phyloP scores from a whole-genome alignment of 208 protist species.

The Trichomonas gallinae region DNA sequence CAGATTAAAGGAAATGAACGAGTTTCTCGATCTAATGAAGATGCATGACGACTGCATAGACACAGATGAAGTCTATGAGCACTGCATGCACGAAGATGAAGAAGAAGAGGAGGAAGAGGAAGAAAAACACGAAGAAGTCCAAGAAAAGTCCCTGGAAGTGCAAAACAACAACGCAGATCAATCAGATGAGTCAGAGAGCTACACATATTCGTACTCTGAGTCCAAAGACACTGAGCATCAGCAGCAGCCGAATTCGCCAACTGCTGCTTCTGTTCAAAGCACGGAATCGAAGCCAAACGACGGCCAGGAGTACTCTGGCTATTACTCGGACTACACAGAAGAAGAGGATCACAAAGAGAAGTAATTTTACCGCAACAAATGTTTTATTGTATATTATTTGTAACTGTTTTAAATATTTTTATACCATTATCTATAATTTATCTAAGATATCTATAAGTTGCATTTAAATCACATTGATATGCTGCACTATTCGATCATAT shows the following conservation, averaged over 20 bases:
- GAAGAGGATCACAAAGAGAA: background rate
- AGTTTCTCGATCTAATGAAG: background rate
- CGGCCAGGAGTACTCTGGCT: background rate
- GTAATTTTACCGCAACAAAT: too few relatives aligned
- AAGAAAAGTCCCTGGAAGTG: background rate
- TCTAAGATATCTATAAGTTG: too few relatives aligned
- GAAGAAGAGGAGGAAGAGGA: background rate
- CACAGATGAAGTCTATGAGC: background rate
- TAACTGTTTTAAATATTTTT: too few relatives aligned
- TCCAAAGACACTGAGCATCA: background rate
- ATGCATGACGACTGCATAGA: background rate
- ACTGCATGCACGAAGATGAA: background rate
- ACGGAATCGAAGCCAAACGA: background rate
- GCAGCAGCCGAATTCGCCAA: background rate
- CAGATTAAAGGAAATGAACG: background rate
- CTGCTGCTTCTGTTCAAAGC: background rate
- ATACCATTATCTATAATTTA: too few relatives aligned
- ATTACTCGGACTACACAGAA: background rate
- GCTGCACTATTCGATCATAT: too few relatives aligned
- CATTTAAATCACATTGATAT: too few relatives aligned
- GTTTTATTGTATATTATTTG: too few relatives aligned
- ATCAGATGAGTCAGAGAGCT: background rate
- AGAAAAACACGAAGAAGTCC: background rate
- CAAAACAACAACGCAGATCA: background rate
- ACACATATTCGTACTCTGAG: background rate